Evolutionary conservation across 1,284 basidiomycete species (phyloP).

Genomic region (Butyriboletus appendiculatus): DNA sequence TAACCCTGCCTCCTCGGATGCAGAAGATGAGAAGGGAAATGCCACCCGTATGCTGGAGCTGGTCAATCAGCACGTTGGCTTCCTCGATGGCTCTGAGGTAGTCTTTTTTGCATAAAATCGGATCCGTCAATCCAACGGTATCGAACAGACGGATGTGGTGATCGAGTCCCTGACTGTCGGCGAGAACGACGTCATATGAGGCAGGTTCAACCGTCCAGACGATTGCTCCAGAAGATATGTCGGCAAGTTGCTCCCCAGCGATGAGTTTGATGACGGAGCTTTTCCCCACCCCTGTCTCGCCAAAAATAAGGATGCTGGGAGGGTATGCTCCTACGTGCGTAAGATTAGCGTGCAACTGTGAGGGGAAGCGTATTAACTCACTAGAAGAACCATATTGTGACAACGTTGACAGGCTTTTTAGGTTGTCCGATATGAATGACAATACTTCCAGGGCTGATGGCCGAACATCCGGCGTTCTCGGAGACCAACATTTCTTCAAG

Average conservation of each 20-base stretch:
- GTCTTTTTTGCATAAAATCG: background rate
- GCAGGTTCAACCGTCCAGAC: background rate
- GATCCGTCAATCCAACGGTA: background rate
- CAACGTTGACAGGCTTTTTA: no score
- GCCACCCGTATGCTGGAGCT: background rate
- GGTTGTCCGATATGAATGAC: no score
- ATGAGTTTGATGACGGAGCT: background rate
- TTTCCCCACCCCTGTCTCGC: background rate
- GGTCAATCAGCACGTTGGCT: background rate
- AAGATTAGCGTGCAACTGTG: no score
- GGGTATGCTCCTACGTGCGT: background rate
- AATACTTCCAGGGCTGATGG: no score
- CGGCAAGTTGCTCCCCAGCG: background rate
- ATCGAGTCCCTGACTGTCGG: background rate
- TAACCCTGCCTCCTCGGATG: background rate
- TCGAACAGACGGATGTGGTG: conserved; percentile 1
- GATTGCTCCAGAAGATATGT: background rate
- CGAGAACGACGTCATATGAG: background rate
- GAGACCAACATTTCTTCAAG: no score
- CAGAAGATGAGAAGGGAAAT: conserved; percentile 1
- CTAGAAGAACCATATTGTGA: no score
- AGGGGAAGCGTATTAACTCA: no score
- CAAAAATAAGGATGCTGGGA: background rate
- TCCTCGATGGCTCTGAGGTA: background rate
- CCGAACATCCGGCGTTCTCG: no score